Evolutionary conservation across 768 basidiomycete genomes (phyloP).

Genomic region (Dendrothele bispora): DNA sequence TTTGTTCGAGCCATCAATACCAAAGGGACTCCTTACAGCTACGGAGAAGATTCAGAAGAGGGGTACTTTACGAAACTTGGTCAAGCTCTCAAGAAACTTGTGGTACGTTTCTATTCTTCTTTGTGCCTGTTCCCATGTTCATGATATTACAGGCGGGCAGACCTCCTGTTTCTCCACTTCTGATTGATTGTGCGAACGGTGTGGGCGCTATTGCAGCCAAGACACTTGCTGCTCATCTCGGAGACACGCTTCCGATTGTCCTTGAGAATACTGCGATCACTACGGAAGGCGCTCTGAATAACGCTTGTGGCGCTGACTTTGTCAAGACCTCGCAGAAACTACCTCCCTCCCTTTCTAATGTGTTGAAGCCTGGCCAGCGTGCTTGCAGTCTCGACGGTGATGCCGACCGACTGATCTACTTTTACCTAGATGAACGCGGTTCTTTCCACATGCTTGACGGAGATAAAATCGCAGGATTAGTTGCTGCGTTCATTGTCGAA

Average conservation of each 20-base stretch:
- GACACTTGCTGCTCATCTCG: conserved; percentile 60
- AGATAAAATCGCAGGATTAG: conserved; percentile 95
- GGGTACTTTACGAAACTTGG: conserved; percentile 86
- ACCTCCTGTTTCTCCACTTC: conserved; percentile 52
- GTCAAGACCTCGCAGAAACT: conserved; percentile 92
- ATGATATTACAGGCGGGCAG: conserved; percentile 52
- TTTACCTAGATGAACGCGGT: conserved; percentile 76
- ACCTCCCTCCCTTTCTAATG: conserved; percentile 70
- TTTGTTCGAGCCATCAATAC: conserved; percentile 90
- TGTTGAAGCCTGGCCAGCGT: conserved; percentile 69
- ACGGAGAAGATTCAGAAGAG: conserved; percentile 77
- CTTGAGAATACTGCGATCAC: conserved; percentile 69
- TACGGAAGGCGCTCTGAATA: conserved; percentile 76
- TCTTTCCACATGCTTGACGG: conserved; percentile 94
- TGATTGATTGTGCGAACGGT: conserved; percentile 99
- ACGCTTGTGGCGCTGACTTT: conserved; percentile 90
- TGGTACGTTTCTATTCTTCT: conserved; percentile 53
- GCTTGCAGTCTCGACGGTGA: conserved; percentile 97
- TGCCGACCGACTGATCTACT: conserved; percentile 96
- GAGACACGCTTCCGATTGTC: conserved; percentile 57
- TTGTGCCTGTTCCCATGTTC: background rate
- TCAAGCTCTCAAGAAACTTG: conserved; percentile 78
- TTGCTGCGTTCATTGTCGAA: conserved; percentile 90
- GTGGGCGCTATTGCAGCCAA: conserved; percentile 80
- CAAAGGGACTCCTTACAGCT: conserved; percentile 71